These are phyloP conservation scores for Hericium alpestre DNA, from an alignment of 768 basidiomycete species.

Conservation along the genomic window DNA sequence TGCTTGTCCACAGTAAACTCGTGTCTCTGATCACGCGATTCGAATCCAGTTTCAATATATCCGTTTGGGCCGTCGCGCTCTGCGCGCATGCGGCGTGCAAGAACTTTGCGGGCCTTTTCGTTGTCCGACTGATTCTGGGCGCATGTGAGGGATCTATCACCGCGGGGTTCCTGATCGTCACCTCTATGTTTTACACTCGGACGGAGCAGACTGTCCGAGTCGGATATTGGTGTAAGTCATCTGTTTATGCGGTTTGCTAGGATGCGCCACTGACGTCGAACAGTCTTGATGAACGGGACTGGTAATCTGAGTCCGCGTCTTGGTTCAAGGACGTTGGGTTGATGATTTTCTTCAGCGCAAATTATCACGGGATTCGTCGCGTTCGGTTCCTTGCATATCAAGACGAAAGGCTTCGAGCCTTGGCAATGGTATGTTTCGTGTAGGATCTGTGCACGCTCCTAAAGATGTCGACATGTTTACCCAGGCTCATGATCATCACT, in stretches of 20 bases:
- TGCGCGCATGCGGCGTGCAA: slow-evolving; percentile 59
- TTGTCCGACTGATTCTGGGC: slow-evolving; percentile 54
- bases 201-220: slow-evolving; percentile 58
- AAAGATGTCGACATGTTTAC: no score
- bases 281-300: slow-evolving; percentile 69
- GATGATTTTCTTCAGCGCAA: slow-evolving; percentile 34
- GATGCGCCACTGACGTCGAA: neutral
- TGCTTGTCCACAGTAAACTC: neutral
- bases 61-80: slow-evolving; percentile 53
- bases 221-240: slow-evolving; percentile 64
- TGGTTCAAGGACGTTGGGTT: neutral
- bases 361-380: slow-evolving; percentile 62
- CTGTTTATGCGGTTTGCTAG: neutral
- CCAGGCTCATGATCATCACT: slow-evolving; percentile 62
- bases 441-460: neutral
- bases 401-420: slow-evolving; percentile 44
- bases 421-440: slow-evolving; percentile 53
- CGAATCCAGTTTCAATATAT: slow-evolving; percentile 45
- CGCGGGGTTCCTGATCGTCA: slow-evolving; percentile 69
- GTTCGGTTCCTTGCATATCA: slow-evolving; percentile 56
- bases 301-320: slow-evolving; percentile 24
- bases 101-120: slow-evolving; percentile 55
- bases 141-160: slow-evolving; percentile 66
- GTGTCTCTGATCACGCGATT: no score
- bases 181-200: slow-evolving; percentile 69